Conservation (phyloP, 2,329 filamentous ascomycete species). For the Metarhizium robertsii region DNA sequence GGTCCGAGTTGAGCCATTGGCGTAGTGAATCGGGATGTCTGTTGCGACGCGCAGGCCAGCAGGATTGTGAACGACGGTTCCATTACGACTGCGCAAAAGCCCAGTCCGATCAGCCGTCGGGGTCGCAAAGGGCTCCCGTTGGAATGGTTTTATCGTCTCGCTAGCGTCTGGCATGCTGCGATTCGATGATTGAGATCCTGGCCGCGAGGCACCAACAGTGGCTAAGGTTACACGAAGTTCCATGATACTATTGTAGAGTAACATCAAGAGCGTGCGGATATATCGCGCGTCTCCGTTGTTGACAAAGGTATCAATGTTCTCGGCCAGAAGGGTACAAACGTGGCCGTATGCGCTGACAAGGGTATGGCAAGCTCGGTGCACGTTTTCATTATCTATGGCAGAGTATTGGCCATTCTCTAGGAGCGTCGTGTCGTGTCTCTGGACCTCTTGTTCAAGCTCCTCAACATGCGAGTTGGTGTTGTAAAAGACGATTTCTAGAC, state of each 20-base stretch:
- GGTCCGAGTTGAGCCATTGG: slow-evolving; percentile 40
- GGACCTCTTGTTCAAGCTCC: slow-evolving; percentile 55
- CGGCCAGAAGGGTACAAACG: slow-evolving; percentile 50
- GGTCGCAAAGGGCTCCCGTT: slow-evolving; percentile 42
- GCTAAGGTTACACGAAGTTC: slow-evolving; percentile 50
- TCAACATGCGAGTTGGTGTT: slow-evolving; percentile 59
- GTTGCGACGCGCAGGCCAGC: slow-evolving; percentile 47
- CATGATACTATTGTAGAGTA: slow-evolving; percentile 59
- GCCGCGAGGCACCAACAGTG: slow-evolving; percentile 19
- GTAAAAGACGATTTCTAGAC: slow-evolving; percentile 58
- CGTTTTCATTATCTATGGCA: slow-evolving; percentile 50
- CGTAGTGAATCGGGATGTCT: slow-evolving; percentile 36
- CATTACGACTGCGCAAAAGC: slow-evolving; percentile 23
- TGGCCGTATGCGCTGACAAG: slow-evolving; percentile 57
- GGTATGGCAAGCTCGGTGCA: slow-evolving; percentile 53
- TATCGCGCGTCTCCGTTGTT: slow-evolving; percentile 58
- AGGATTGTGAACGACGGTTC: slow-evolving; percentile 35
- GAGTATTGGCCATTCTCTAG: slow-evolving; percentile 37
- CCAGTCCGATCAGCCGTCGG: slow-evolving; percentile 41
- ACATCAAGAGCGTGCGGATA: slow-evolving; percentile 53
- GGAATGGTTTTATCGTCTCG: slow-evolving; percentile 41
- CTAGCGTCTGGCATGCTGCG: slow-evolving; percentile 18
- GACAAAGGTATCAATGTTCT: slow-evolving; percentile 55
- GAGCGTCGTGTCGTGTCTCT: slow-evolving; percentile 45
- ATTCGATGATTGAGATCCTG: slow-evolving; percentile 9